Base-by-base conservation (phyloP, 2,329 filamentous ascomycete genomes). In the Zasmidium angulare region DNA sequence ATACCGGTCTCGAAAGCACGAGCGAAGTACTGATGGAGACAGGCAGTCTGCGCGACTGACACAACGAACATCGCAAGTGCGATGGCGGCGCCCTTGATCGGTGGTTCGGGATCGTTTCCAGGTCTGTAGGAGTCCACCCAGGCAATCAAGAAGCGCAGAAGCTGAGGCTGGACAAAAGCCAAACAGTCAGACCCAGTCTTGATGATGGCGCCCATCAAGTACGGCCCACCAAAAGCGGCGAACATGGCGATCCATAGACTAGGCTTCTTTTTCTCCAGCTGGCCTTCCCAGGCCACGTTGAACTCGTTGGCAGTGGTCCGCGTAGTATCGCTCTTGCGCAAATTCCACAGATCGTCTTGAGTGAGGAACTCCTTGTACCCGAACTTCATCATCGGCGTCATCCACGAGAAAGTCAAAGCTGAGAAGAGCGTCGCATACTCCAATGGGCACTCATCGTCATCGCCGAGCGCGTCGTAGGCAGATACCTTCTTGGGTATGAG, bases 1-100 rank as follows among this genome's bases (percentile, higher is more conserved):
- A 99, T 99, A 59, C 95, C 95, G 2, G 91, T 93, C 70, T 96
- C 90, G 69, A 99, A 99, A 3, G 93, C 85, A 50, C 91, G 84
- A 75, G 98, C 95, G 79, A 99, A 99, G 74, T 99, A 99, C 78
- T 99, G 96, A 74, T 99, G 93, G 59, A 99, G 85, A 78, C 88
- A 93, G 58, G 86, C 87, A 0, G 95, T 99, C 78, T 99, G 95
- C 52, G 89, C 82, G 22, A 92, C 82, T 11, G 93, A 96, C 17
- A 93, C 88, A 2, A 85, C 80, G 72, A 99, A 99, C 95, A 99
- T 99, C 59, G 86, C 89, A 65, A 97, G 73, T 0, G 93, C 91
- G 71, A 99, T 96, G 14, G 91, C 87, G 31, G 90, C 89, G 66
- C 95, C 95, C 71, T 92, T 85, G 66, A 95, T 86, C 2, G 91